Conservation (phyloP, 2,329 filamentous ascomycete species). For the Colletotrichum cuscutae region DNA sequence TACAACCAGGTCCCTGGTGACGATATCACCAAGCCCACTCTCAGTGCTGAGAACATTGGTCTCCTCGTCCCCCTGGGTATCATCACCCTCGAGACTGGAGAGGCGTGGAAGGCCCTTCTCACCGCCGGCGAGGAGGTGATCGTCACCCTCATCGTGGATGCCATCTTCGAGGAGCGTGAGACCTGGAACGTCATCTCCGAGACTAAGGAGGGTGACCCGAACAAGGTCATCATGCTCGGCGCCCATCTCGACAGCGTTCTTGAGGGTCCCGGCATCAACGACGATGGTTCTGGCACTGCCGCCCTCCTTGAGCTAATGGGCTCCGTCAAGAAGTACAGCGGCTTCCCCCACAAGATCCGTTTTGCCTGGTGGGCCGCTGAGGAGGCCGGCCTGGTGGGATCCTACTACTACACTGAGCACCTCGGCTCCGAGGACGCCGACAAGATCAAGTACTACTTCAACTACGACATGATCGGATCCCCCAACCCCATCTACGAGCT, state of each 20-base stretch:
- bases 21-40: slow-evolving; percentile 57
- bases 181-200: slow-evolving; percentile 54
- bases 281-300: slow-evolving; percentile 52
- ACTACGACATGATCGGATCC: slow-evolving; percentile 75
- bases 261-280: slow-evolving; percentile 51
- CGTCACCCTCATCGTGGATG: slow-evolving; percentile 49
- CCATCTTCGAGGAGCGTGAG: slow-evolving; percentile 47
- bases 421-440: slow-evolving; percentile 51
- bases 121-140: slow-evolving; percentile 45
- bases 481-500: slow-evolving; percentile 46
- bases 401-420: slow-evolving; percentile 50
- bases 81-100: slow-evolving; percentile 47
- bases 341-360: slow-evolving; percentile 53
- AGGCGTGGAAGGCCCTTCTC: slow-evolving; percentile 47
- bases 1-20: slow-evolving; percentile 68
- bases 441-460: slow-evolving; percentile 74
- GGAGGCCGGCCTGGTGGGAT: slow-evolving; percentile 54
- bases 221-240: slow-evolving; percentile 54
- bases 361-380: slow-evolving; percentile 56
- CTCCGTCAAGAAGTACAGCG: slow-evolving; percentile 48
- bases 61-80: slow-evolving; percentile 48
- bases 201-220: slow-evolving; percentile 53
- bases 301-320: slow-evolving; percentile 49
- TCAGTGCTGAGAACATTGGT: slow-evolving; percentile 55
- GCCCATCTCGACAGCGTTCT: slow-evolving; percentile 54